Evolutionary conservation across 805 yeast genomes (phyloP), one percentile per base, ranked within the genome.

Genomic region (Lachancea quebecensis): DNA sequence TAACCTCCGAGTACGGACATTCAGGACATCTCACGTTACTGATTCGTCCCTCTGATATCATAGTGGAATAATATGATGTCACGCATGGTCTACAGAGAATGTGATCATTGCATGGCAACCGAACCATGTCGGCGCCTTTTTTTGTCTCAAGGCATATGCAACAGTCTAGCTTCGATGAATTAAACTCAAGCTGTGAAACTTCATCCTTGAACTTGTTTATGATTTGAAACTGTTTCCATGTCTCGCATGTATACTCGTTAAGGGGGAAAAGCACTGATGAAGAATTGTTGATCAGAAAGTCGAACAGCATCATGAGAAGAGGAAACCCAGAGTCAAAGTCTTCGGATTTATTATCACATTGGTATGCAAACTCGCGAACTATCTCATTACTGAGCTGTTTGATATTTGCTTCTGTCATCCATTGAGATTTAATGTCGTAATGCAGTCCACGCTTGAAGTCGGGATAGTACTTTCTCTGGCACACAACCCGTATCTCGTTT

Each of bases 21-120:
- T 77, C 71, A 1, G 85, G 85, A 52, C 86, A 81, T 55, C 78
- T 79, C 1, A 81, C 64, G 38, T 65, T 72, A 14, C 69, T 69
- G 4, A 77, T 67, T 31, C 73, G 75, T 3, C 82, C 85, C 4
- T 70, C 57, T 7, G 54, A 54, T 10, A 80, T 78, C 37, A 64
- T 58, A 2, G 68, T 59, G 1, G 56, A 49, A 41, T 71, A 73
- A 48, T 73, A 78, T 5, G 68, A 71, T 10, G 42, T 47, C 3
- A 76, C 57, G 49, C 85, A 80, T 1, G 48, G 38, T 37, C 57
- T 60, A 52, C 85, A 79, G 46, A 78, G 72, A 0, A 60, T 56
- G 53, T 79, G 85, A n/a, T 41, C 40, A 4, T 28, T 39, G 52
- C 85, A 80, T 1, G 68, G 62, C 1, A 67, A 42, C 30, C 52